A percentile compares a stretch with the other conserved stretches of the same genome.
phyloP scores from a whole-genome alignment of 2,329 filamentous ascomycete genomes.

The Diaporthe citriasiana region DNA sequence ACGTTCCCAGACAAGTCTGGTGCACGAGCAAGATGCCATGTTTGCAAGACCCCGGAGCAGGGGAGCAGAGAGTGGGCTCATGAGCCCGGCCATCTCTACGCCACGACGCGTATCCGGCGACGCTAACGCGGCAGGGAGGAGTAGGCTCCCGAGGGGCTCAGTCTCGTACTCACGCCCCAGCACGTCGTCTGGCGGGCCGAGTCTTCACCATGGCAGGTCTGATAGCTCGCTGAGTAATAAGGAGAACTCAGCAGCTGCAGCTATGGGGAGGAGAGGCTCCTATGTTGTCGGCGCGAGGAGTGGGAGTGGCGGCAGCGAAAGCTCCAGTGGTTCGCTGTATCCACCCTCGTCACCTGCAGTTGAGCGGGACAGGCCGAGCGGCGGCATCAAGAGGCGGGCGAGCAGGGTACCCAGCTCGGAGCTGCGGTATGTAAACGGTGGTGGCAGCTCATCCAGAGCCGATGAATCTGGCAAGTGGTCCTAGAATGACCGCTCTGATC shows the following conservation, averaged over 20 bases:
- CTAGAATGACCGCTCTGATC: constrained; percentile 36
- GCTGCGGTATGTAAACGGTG: constrained; percentile 36
- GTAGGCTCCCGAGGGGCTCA: constrained; percentile 50
- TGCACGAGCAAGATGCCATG: constrained; percentile 41
- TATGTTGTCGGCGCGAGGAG: constrained; percentile 38
- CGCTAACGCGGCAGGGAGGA: constrained; percentile 41
- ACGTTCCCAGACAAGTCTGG: constrained; percentile 33
- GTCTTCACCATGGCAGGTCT: constrained; percentile 43
- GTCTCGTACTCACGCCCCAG: constrained; percentile 48
- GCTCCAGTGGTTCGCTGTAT: constrained; percentile 31
- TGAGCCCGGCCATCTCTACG: constrained; percentile 36
- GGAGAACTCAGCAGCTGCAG: constrained; percentile 43
- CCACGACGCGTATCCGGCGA: constrained; percentile 39
- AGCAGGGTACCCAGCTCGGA: constrained; percentile 42
- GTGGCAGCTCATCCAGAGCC: constrained; percentile 22
- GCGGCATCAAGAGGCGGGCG: constrained; percentile 39
- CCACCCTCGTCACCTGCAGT: constrained; percentile 40
- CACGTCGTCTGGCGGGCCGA: constrained; percentile 43
- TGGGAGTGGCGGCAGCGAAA: constrained; percentile 37
- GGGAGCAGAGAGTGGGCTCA: constrained; percentile 33
- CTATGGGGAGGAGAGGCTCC: constrained; percentile 31
- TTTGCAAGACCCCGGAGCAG: constrained; percentile 41
- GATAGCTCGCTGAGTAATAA: constrained; percentile 48
- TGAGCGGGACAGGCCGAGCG: constrained; percentile 34
- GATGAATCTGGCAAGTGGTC: constrained; percentile 41